Evolutionary conservation across 164 flowering plant genomes (phyloP).

Genomic region (Stephania cephalantha): DNA sequence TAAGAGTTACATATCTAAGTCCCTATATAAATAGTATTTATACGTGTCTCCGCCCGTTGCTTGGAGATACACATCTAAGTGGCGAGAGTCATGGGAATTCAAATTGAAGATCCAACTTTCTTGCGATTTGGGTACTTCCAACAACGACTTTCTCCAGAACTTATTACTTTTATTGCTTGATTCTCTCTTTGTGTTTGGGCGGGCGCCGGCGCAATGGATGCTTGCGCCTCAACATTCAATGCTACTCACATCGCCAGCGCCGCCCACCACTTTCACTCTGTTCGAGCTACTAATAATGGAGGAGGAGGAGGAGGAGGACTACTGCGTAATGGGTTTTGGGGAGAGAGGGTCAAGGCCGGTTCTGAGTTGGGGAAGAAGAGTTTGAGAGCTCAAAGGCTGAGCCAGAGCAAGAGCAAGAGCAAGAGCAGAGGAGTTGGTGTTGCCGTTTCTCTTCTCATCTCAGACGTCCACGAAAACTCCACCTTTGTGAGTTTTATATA

Average conservation of each 20-base stretch:
- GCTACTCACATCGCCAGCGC: not conserved
- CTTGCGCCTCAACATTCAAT: slow-evolving; percentile 32
- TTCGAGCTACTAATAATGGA: slow-evolving; percentile 9
- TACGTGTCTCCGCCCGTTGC: too few species aligned
- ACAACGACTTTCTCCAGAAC: not conserved
- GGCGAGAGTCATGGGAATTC: too few species aligned
- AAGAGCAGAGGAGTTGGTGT: slow-evolving; percentile 36
- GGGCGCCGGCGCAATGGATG: slow-evolving; percentile 37
- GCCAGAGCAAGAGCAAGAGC: not conserved
- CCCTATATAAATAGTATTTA: too few species aligned
- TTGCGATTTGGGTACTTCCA: not conserved
- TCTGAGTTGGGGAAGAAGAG: slow-evolving; percentile 22
- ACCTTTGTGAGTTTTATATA: slow-evolving; percentile 34
- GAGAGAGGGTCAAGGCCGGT: slow-evolving; percentile 33
- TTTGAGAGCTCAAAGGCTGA: slow-evolving; percentile 21
- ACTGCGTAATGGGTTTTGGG: slow-evolving; percentile 31
- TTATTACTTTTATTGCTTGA: not conserved
- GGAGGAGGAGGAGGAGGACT: not conserved
- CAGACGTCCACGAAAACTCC: slow-evolving; percentile 38
- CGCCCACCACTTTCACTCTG: slow-evolving; percentile 12
- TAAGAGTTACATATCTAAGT: too few species aligned
- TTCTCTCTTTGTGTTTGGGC: not conserved
- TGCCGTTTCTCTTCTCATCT: slow-evolving; percentile 49
- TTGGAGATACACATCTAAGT: too few species aligned
- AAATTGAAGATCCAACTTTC: slow-evolving; percentile 11